These are phyloP conservation scores for Ceriops zippeliana DNA, from an alignment of 345 rosid genomes.

Conservation along the genomic window DNA sequence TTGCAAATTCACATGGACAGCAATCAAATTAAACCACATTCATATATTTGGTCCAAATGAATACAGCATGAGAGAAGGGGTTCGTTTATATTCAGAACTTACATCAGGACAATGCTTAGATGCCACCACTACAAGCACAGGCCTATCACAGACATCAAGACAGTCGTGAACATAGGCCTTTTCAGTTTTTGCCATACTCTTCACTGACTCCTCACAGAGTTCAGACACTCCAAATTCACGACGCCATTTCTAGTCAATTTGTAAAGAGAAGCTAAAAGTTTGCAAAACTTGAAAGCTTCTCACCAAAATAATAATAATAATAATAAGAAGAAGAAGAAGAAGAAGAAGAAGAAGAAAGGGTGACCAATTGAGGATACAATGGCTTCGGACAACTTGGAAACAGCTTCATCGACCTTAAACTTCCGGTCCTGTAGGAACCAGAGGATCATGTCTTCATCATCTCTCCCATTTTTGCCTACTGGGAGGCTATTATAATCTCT, in stretches of 20 bases:
- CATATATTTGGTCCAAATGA: neutral
- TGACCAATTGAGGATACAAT: constrained; percentile 57
- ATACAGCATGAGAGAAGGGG: neutral
- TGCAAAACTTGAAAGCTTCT: no score
- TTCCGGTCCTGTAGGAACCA: constrained; percentile 81
- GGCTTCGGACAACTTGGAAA: constrained; percentile 61
- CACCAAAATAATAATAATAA: neutral
- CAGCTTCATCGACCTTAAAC: constrained; percentile 62
- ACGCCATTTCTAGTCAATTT: constrained; percentile 67
- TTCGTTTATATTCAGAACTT: constrained; percentile 31
- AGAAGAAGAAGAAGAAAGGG: neutral
- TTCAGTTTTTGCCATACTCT: constrained; percentile 57
- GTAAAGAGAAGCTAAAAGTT: constrained; percentile 19
- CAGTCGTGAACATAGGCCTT: constrained; percentile 71
- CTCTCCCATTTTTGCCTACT: constrained; percentile 78
- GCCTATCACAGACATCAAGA: constrained; percentile 58
- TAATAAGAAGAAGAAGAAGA: neutral
- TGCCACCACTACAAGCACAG: constrained; percentile 81
- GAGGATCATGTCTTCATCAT: constrained; percentile 87
- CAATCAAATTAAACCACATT: neutral
- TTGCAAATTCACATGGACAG: no score
- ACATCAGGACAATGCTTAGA: constrained; percentile 75
- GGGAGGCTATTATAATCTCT: constrained; percentile 60
- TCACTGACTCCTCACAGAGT: constrained; percentile 62
- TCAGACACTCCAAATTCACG: constrained; percentile 67